Percentiles rank a stretch among this genome's conserved stretches.
phyloP scores from a whole-genome alignment of 495 filamentous ascomycete species.

The Pyronema omphalodes region DNA sequence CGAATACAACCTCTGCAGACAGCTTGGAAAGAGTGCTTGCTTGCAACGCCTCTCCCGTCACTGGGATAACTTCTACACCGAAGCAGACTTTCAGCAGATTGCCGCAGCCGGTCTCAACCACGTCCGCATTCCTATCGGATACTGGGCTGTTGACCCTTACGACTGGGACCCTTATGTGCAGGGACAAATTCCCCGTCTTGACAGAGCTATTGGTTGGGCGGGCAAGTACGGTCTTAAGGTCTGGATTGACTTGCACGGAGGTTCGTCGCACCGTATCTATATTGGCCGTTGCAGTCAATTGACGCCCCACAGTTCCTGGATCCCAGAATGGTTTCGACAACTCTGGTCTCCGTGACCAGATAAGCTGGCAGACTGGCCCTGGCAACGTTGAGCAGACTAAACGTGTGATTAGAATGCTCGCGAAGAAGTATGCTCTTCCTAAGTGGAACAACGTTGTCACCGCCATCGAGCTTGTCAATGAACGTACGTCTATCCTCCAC shows the following conservation, averaged over 20 bases:
- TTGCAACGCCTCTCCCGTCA: slow-evolving; percentile 32
- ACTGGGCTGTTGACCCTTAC: slow-evolving; percentile 48
- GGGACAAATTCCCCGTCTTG: slow-evolving; percentile 49
- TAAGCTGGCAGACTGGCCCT: slow-evolving; percentile 42
- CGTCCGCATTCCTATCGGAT: slow-evolving; percentile 62
- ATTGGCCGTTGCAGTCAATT: not conserved
- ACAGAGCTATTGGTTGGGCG: slow-evolving; percentile 52
- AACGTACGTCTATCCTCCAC: slow-evolving; percentile 27
- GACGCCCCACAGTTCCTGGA: slow-evolving; percentile 37
- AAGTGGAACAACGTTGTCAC: slow-evolving; percentile 45
- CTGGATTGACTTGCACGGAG: slow-evolving; percentile 52
- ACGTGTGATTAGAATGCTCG: slow-evolving; percentile 38
- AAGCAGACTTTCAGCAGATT: slow-evolving; percentile 49
- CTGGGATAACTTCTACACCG: slow-evolving; percentile 43
- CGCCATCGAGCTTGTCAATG: slow-evolving; percentile 55
- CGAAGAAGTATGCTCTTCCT: slow-evolving; percentile 35
- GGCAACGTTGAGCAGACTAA: slow-evolving; percentile 39
- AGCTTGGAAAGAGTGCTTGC: slow-evolving; percentile 35
- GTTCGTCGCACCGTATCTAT: slow-evolving; percentile 24
- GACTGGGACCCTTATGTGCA: slow-evolving; percentile 52
- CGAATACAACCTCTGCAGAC: slow-evolving; percentile 40
- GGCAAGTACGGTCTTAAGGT: slow-evolving; percentile 42
- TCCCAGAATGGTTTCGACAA: slow-evolving; percentile 77
- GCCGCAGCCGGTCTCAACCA: slow-evolving; percentile 49
- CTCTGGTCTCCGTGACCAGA: slow-evolving; percentile 43